Evolutionary conservation across 345 rosid genomes (phyloP), one percentile per base, ranked within the genome.

Genomic region (Crucihimalaya himalaica): DNA sequence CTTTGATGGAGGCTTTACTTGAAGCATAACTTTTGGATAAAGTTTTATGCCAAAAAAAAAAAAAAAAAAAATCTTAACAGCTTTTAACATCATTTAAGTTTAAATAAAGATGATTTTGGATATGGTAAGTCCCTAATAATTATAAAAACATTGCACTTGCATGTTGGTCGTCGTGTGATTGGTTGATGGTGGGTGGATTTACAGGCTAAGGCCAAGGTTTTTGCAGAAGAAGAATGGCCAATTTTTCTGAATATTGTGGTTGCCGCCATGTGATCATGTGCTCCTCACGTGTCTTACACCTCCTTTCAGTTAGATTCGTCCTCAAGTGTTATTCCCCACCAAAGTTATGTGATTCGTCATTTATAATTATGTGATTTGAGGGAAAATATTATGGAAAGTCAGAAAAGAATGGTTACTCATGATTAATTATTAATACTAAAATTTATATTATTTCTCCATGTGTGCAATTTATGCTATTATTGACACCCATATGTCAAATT

Each of bases 1-100:
- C 80, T 46, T 54, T 29, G 40, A 25, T 43, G 53, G 46, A 79
- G 81, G 79, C 86, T 82, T 81, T 78, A 69, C 47, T 65, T 62
- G 69, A 83, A 81, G 82, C 82, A 81, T 80, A 45, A 53, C 74
- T 73, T 86, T 84, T 70, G 46, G 63, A 66, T 83, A 68, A 75
- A 80, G 79, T 32, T 63, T 59, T 25, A 54, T 29, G 20, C 57
- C 47, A 14, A n/a, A 16, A 31, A 21, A 39, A 42, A 21, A 39
- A 42, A 21, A 20, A 3, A 15, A 67, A 59, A 13, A 31, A 50
- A 58, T 39, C 28, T 42, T 31, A n/a, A 52, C 16, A 68, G 48
- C 68, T 68, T 75, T 45, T 31, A 52, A 59, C 48, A 37, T 57
- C 11, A 27, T 34, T n/a, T 13, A 16, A 42, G n/a, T 73, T 2